Base-by-base conservation (phyloP, 305 asterid genomes). In the Fraxinus paxiana region DNA sequence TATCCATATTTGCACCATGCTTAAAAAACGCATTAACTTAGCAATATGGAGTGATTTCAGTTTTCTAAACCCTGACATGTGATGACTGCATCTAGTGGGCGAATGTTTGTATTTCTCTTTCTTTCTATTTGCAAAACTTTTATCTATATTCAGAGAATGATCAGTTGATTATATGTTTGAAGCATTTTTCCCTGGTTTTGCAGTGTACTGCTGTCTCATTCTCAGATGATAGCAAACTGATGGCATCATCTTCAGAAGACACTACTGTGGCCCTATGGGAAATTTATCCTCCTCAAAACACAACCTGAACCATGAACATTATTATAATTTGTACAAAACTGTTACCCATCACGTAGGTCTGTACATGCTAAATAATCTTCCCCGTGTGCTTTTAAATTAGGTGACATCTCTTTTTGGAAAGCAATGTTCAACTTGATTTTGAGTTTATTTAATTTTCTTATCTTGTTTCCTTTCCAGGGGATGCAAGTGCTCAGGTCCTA, bases 191-290 rank as follows among this genome's bases (percentile, higher is more conserved):
- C 7, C 20, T 12, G 22, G 22, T 75, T 38, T 38, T 85, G 88
- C 85, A 88, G 83, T 93, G 97, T 80, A 93, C 91, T 69, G 92
- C 94, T 6, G 96, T 95, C 77, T 82, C 93, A 26, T 95, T 95
- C 88, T 90, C 97, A 3, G 75, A 81, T 74, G 85, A 84, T 80
- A 80, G 86, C 51, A 92, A 82, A 80, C 59, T 92, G 77, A 79
- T 93, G 95, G 97, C 97, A 43, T 95, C 99, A 9, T 87, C 92
- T 74, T 90, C 97, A 31, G 98, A 95, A 85, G 98, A 95, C 72
- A 79, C 94, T 0, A 93, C 94, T 0, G 86, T 95, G n/a, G 99
- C 97, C 18, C 83, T 93, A 74, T 95, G 98, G 98, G 99, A 90
- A 75, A 82, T 95, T 82, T 91, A 95, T 87, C 94, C 97, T 79